Conservation (phyloP, 2,329 filamentous ascomycete genomes). For the Fusarium oligoseptatum region DNA sequence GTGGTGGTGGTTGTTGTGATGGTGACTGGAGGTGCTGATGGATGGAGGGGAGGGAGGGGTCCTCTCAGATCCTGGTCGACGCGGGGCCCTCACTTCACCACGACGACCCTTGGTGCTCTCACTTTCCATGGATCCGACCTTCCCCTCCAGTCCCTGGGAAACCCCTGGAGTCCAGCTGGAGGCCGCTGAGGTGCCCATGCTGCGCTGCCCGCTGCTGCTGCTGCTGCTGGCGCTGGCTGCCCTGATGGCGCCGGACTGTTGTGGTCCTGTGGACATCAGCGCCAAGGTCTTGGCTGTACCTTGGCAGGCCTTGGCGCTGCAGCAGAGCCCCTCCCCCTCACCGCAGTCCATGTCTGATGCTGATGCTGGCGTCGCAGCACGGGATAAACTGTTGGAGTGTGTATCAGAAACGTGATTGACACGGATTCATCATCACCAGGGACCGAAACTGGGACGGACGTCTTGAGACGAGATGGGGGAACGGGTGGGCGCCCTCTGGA, state of each 20-base stretch:
- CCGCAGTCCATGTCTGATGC: conserved; percentile 27
- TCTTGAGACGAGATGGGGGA: conserved; percentile 33
- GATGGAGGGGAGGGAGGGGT: conserved; percentile 16
- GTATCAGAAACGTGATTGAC: conserved; percentile 15
- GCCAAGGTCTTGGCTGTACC: conserved; percentile 30
- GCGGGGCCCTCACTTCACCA: conserved; percentile 14
- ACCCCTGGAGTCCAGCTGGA: conserved; percentile 27
- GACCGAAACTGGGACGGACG: conserved; percentile 3
- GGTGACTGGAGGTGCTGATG: background rate
- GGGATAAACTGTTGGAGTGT: background rate
- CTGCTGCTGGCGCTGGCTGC: background rate
- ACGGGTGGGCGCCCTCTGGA: conserved; percentile 5
- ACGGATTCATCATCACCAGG: conserved; percentile 29
- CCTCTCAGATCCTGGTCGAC: background rate
- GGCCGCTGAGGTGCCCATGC: conserved; percentile 21
- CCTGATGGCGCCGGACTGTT: background rate
- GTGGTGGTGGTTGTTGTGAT: background rate
- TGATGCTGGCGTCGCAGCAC: conserved; percentile 12
- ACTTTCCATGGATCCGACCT: background rate
- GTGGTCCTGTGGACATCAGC: conserved; percentile 1
- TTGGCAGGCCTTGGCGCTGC: conserved; percentile 38
- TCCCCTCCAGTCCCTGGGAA: conserved; percentile 15
- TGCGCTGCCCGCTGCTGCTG: too few relatives aligned
- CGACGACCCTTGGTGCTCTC: conserved; percentile 11
- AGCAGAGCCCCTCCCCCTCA: conserved; percentile 38